Conservation (phyloP, 2,329 filamentous ascomycete genomes). For the Paracoccidioides lutzii region DNA sequence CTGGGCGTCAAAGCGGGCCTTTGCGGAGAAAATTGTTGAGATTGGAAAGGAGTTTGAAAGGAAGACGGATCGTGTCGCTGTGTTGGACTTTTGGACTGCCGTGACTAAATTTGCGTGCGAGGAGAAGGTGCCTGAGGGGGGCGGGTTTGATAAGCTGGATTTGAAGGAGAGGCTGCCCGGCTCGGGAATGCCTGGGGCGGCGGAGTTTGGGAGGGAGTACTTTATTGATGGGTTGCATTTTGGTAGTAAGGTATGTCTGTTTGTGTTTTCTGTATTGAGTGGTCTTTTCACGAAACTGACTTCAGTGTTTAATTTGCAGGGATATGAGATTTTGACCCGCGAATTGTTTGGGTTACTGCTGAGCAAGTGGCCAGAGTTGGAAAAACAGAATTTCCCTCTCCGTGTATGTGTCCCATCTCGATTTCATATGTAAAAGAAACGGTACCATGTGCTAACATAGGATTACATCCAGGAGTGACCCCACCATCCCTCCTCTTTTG, state of each 20-base stretch:
- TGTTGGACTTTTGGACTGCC: slow-evolving; percentile 24
- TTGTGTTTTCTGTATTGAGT: not conserved
- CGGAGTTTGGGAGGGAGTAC: slow-evolving; percentile 21
- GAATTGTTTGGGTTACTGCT: slow-evolving; percentile 10
- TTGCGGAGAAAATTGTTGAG: slow-evolving; percentile 26
- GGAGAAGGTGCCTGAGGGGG: slow-evolving; percentile 5
- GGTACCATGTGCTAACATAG: not conserved
- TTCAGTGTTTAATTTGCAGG: slow-evolving; percentile 3
- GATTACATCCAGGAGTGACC: not conserved
- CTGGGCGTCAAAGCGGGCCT: slow-evolving; percentile 27
- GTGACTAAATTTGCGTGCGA: slow-evolving; percentile 15
- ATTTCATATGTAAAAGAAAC: not conserved
- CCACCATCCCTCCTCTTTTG: not conserved
- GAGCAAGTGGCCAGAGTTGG: slow-evolving; percentile 12
- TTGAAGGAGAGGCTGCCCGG: slow-evolving; percentile 23
- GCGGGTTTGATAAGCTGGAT: slow-evolving; percentile 16
- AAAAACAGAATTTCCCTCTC: slow-evolving; percentile 9
- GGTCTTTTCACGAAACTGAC: not conserved
- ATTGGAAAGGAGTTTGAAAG: slow-evolving; percentile 23
- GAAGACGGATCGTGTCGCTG: slow-evolving; percentile 20
- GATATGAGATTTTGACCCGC: slow-evolving; percentile 11
- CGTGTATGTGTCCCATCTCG: slow-evolving; percentile 1
- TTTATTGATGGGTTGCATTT: slow-evolving; percentile 30
- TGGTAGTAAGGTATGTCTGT: slow-evolving; percentile 11
- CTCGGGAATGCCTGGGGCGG: slow-evolving; percentile 21